Evolutionary conservation across 225 moss, liverwort and hornwort species (phyloP).

Genomic region (Physcomitrium patens): DNA sequence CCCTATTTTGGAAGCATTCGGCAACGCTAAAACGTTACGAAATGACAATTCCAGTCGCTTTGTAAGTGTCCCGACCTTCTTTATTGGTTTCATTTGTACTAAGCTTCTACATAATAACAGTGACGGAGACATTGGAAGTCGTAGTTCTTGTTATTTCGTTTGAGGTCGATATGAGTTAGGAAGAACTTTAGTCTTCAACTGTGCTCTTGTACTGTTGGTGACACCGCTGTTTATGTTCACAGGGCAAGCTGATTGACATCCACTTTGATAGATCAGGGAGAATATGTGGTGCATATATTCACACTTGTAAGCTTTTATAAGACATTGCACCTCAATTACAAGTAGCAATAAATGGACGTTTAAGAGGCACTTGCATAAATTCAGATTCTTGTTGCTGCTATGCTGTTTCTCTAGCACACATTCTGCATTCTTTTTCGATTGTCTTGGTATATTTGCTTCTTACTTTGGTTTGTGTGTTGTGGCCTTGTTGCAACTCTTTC

Average conservation of each 20-base stretch:
- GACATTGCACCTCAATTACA: neutral
- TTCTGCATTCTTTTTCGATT: neutral
- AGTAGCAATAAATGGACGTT: neutral
- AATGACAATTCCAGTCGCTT: slow-evolving; percentile 96
- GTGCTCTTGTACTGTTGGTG: neutral
- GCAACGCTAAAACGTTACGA: slow-evolving; percentile 81
- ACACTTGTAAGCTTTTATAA: slow-evolving; percentile 68
- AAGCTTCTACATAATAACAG: neutral
- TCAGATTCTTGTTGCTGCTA: neutral
- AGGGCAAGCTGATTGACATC: slow-evolving; percentile 92
- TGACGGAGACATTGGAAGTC: neutral
- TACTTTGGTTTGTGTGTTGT: slow-evolving; percentile 26
- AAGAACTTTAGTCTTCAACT: neutral
- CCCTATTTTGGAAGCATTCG: slow-evolving; percentile 88
- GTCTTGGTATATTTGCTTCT: slow-evolving; percentile 22
- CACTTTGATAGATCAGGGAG: slow-evolving; percentile 78
- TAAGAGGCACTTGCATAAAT: neutral
- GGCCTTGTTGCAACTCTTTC: slow-evolving; percentile 13
- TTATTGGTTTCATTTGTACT: neutral
- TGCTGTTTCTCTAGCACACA: neutral
- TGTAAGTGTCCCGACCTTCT: slow-evolving; percentile 48
- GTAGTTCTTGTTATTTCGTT: neutral
- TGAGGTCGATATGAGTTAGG: neutral
- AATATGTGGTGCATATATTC: slow-evolving; percentile 88
- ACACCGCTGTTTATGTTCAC: slow-evolving; percentile 10